Percentiles rank a stretch among this genome's conserved stretches.
Conservation (phyloP, 225 moss, liverwort and hornwort species). For the Neckera pumila region DNA sequence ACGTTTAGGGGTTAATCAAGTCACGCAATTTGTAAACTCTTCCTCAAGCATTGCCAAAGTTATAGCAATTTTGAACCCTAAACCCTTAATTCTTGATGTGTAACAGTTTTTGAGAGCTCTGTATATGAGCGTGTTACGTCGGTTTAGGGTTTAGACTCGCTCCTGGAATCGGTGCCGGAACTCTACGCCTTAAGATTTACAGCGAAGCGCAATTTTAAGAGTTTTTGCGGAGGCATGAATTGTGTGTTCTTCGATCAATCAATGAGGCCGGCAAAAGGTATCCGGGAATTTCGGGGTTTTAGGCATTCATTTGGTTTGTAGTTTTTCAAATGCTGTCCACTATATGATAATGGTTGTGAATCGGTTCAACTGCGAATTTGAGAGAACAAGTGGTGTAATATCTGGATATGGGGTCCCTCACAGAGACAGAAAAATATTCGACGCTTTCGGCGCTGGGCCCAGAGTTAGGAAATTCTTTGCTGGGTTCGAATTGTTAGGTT, state of each 20-base stretch:
- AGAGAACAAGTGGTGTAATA: background rate
- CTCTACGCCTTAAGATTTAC: background rate
- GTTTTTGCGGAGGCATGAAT: background rate
- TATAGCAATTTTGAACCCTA: background rate
- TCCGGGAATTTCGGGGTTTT: no score
- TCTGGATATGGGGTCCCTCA: background rate
- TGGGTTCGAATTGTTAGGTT: background rate
- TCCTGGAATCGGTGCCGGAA: background rate
- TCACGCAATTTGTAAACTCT: background rate
- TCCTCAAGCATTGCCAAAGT: background rate
- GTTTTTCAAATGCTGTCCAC: background rate
- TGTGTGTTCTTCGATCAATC: background rate
- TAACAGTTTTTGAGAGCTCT: background rate
- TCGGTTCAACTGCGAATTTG: background rate
- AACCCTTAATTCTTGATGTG: background rate
- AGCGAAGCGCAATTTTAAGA: background rate
- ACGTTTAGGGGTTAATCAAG: no score
- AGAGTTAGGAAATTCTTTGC: no score
- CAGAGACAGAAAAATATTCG: background rate
- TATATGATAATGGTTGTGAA: background rate
- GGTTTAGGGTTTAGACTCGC: background rate
- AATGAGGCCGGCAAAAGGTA: background rate
- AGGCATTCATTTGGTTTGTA: background rate
- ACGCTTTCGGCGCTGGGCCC: background rate
- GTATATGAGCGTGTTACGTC: background rate